Percentiles rank a stretch among this genome's conserved stretches.
These are phyloP conservation scores for Beauveria sp. DNA, from an alignment of 2,329 filamentous ascomycete genomes.

Conservation along the genomic window DNA sequence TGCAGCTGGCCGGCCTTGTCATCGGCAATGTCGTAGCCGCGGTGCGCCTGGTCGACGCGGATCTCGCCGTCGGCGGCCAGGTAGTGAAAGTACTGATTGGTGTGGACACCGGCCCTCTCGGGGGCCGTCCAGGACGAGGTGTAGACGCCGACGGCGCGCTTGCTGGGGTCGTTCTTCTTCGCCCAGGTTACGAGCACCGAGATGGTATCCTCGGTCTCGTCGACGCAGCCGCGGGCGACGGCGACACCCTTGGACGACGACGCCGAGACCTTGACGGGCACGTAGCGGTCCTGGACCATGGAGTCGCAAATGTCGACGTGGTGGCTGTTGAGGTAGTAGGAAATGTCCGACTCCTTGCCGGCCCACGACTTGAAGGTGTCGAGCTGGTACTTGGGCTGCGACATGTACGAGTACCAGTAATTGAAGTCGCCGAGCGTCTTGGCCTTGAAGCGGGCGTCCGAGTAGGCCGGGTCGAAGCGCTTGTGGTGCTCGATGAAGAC, in stretches of 20 bases:
- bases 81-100: slow-evolving; percentile 96
- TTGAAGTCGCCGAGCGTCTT: slow-evolving; percentile 84
- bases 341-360: slow-evolving; percentile 85
- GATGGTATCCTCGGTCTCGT: slow-evolving; percentile 86
- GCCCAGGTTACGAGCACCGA: slow-evolving; percentile 84
- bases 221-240: slow-evolving; percentile 67
- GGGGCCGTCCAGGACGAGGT: slow-evolving; percentile 94
- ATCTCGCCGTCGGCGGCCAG: slow-evolving; percentile 79
- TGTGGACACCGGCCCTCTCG: slow-evolving; percentile 88
- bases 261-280: slow-evolving; percentile 71
- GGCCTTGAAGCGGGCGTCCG: slow-evolving; percentile 74
- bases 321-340: slow-evolving; percentile 93
- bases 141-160: slow-evolving; percentile 79
- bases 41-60: slow-evolving; percentile 84
- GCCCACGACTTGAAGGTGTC: slow-evolving; percentile 96
- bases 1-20: slow-evolving; percentile 62
- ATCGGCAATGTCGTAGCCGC: slow-evolving; percentile 90
- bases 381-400: slow-evolving; percentile 81
- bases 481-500: slow-evolving; percentile 97
- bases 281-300: slow-evolving; percentile 69
- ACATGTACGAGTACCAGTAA: slow-evolving; percentile 98
- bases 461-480: slow-evolving; percentile 88
- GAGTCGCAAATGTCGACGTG: slow-evolving; percentile 89
- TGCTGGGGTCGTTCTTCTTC: slow-evolving; percentile 59
- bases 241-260: slow-evolving; percentile 74